Conservation (phyloP, 2,329 filamentous ascomycete species). For the Aspergillus vadensis region DNA sequence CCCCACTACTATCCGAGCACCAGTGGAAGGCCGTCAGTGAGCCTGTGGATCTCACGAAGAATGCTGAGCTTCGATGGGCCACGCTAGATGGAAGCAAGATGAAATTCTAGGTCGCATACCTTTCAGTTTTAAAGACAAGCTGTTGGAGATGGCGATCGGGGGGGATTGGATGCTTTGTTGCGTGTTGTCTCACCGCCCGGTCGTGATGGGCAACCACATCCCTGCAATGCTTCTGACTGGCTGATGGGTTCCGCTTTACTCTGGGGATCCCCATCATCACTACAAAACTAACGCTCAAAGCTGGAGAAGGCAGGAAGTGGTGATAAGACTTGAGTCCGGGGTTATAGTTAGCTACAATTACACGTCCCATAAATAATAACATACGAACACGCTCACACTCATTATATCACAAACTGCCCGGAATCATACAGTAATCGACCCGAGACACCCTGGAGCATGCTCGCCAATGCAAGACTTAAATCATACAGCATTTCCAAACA, state of each 20-base stretch:
- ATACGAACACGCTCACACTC: not conserved
- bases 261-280: not conserved
- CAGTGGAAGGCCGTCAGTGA: not conserved
- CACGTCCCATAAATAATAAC: not conserved
- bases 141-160: not conserved
- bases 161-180: not conserved
- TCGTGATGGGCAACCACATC: conserved; percentile 1
- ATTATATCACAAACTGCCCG: not conserved
- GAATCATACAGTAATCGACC: not conserved
- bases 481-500: not conserved
- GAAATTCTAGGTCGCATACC: not conserved
- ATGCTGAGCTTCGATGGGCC: not conserved
- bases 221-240: not conserved
- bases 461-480: not conserved
- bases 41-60: not conserved
- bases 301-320: not conserved
- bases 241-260: not conserved
- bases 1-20: not conserved
- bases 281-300: not conserved
- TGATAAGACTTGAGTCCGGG: not conserved
- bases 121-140: not conserved
- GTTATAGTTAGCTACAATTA: not conserved
- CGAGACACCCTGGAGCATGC: not conserved
- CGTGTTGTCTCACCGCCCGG: not conserved
- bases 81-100: not conserved